phyloP scores from a whole-genome alignment of 2,329 filamentous ascomycete species.

The Ophiostoma triangulosporum region DNA sequence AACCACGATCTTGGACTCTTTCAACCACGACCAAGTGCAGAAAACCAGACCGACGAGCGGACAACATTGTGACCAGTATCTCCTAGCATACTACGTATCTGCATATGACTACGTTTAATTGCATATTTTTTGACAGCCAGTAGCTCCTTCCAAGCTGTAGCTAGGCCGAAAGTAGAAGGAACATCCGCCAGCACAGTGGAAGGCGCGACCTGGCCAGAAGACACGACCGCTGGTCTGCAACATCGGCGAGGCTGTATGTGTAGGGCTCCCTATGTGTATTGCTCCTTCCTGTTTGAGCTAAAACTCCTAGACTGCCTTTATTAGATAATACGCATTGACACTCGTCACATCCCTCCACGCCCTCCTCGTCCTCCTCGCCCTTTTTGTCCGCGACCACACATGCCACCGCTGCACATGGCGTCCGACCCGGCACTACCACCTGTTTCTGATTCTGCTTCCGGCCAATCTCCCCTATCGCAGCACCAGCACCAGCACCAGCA shows the following conservation, averaged over 20 bases:
- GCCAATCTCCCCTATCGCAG: neutral
- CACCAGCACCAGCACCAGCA: too few species aligned
- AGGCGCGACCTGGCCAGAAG: neutral
- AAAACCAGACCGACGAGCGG: too few species aligned
- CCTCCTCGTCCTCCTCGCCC: neutral
- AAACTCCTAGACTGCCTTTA: too few species aligned
- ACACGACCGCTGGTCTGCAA: neutral
- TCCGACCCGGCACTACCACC: constrained; percentile 3
- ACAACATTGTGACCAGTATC: too few species aligned
- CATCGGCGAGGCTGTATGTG: neutral
- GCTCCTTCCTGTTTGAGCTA: neutral
- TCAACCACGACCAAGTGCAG: too few species aligned
- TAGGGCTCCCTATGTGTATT: too few species aligned
- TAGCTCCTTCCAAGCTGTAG: neutral
- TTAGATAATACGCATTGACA: too few species aligned
- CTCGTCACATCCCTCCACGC: neutral
- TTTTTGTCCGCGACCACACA: neutral
- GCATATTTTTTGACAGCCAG: neutral
- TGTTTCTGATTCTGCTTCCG: constrained; percentile 1
- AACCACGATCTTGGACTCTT: too few species aligned
- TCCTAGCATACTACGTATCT: too few species aligned
- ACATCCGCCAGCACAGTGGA: neutral
- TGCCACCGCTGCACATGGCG: constrained; percentile 8
- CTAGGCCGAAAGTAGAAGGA: constrained; percentile 9
- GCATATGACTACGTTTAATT: too few species aligned